These are phyloP conservation scores for Podila epigama DNA, from an alignment of 192 early-diverging fungal species.

Conservation along the genomic window DNA sequence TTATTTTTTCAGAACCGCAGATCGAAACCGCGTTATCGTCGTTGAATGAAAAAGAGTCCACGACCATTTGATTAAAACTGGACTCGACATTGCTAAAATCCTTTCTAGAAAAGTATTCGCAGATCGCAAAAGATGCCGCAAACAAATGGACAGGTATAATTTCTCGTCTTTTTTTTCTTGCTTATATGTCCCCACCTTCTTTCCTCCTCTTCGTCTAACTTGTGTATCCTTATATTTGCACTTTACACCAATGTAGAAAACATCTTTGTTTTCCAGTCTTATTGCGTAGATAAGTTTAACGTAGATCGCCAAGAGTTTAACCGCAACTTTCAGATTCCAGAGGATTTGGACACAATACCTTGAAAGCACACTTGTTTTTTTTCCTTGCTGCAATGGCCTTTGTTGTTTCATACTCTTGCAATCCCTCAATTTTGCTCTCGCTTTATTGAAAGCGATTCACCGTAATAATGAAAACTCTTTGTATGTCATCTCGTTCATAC, in stretches of 20 bases:
- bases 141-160: conserved; percentile 85
- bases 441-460: neutral
- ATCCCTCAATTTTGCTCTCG: neutral
- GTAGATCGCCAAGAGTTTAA: conserved; percentile 71
- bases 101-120: conserved; percentile 62
- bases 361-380: conserved; percentile 15
- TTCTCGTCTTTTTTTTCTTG: neutral
- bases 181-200: neutral
- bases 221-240: neutral
- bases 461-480: too few species aligned
- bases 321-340: conserved; percentile 69
- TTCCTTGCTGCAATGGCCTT: neutral
- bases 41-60: too few species aligned
- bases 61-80: too few species aligned
- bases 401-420: neutral
- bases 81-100: too few species aligned
- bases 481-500: too few species aligned
- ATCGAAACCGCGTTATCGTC: neutral
- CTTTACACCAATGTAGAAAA: conserved; percentile 65
- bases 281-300: conserved; percentile 73
- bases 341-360: conserved; percentile 75
- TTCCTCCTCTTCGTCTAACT: too few species aligned
- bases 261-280: conserved; percentile 82
- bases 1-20: neutral
- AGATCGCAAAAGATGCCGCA: conserved; percentile 71